These are phyloP conservation scores for Phytophthora pisi DNA, from an alignment of 352 stramenopile genomes.

Conservation along the genomic window DNA sequence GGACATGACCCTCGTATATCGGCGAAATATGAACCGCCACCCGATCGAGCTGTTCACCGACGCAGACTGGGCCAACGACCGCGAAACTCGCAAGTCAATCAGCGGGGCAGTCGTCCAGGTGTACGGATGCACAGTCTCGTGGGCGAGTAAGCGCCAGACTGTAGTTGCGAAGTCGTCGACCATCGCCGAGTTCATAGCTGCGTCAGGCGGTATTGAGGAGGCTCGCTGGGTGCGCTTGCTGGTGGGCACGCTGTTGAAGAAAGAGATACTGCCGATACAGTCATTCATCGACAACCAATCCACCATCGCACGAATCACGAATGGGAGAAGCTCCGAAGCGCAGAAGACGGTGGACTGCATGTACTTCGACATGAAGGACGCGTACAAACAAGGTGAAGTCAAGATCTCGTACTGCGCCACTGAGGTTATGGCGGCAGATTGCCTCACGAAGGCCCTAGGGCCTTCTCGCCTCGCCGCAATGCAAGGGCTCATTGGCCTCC, in stretches of 20 bases:
- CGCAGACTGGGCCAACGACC: slow-evolving; percentile 6
- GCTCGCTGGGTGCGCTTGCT: not conserved
- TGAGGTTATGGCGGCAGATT: not conserved
- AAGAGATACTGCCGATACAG: not conserved
- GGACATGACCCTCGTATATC: not conserved
- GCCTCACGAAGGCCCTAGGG: not conserved
- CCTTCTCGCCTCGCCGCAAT: not conserved
- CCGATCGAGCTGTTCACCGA: slow-evolving; percentile 1
- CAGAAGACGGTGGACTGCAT: not conserved
- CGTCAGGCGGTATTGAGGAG: not conserved
- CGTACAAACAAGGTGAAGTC: not conserved
- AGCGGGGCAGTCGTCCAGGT: not conserved
- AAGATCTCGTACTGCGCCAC: not conserved
- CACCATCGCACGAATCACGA: not conserved
- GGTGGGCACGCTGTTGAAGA: not conserved
- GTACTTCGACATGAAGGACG: not conserved
- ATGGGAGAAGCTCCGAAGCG: not conserved
- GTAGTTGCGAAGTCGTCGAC: slow-evolving; percentile 1
- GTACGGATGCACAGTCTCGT: not conserved
- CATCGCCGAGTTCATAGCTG: slow-evolving; percentile 5
- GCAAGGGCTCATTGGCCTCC: not conserved
- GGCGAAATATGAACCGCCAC: not conserved
- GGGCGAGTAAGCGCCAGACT: not conserved
- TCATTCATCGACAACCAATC: not conserved
- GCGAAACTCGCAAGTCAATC: not conserved